A percentile compares a stretch with the other conserved stretches of the same genome.
Conservation (phyloP, 371 early-diverging fungal genomes). For the Entomophthora muscae region DNA sequence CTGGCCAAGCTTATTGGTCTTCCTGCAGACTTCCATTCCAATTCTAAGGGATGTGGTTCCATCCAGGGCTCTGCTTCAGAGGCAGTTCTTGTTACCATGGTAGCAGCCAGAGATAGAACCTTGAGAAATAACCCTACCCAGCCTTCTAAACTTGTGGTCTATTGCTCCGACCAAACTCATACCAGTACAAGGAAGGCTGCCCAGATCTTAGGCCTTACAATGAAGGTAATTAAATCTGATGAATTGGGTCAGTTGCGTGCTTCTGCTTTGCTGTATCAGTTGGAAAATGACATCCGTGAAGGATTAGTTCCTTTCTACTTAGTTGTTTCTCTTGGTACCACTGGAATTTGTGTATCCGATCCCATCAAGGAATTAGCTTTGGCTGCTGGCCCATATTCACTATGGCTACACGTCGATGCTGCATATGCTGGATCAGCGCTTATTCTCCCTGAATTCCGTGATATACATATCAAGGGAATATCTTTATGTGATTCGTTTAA, state of each 20-base stretch:
- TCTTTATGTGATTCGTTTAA: conserved; percentile 27
- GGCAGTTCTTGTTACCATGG: conserved; percentile 26
- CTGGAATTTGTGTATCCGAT: conserved; percentile 28
- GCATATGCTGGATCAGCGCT: conserved; percentile 37
- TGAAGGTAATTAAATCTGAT: conserved; percentile 17
- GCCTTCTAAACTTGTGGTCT: conserved; percentile 16
- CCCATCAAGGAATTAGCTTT: conserved; percentile 25
- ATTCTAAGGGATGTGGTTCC: conserved; percentile 30
- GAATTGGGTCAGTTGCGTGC: conserved; percentile 14
- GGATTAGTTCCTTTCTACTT: conserved; percentile 37
- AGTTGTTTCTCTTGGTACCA: conserved; percentile 35
- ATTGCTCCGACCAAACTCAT: conserved; percentile 21
- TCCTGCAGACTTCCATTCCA: conserved; percentile 20
- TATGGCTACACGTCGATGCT: conserved; percentile 37
- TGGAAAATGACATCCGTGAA: conserved; percentile 20
- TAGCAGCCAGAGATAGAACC: conserved; percentile 28
- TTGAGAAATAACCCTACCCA: conserved; percentile 10
- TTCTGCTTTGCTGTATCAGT: conserved; percentile 14
- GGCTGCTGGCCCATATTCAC: conserved; percentile 10
- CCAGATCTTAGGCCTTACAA: conserved; percentile 19
- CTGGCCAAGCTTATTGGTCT: conserved; percentile 30
- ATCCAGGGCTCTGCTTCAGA: conserved; percentile 42
- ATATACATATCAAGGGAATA: conserved; percentile 17
- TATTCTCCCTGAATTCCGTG: conserved; percentile 27
- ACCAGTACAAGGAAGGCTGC: conserved; percentile 26